Conservation (phyloP, 2,329 filamentous ascomycete species). For the Myriosclerotinia scirpicola region DNA sequence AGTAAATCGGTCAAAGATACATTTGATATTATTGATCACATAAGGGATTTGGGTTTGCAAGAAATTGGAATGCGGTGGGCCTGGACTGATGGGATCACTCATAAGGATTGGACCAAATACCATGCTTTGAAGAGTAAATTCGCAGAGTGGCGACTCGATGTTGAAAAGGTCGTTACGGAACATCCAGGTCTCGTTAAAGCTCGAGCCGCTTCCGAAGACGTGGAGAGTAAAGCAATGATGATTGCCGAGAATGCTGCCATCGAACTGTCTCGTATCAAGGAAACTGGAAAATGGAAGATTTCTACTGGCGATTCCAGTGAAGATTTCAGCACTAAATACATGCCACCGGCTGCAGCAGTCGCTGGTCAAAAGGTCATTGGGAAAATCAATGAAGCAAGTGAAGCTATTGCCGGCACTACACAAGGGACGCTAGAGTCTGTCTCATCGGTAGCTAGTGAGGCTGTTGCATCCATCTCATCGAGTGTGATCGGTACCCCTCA, state of each 20-base stretch:
- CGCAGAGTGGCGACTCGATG: slow-evolving; percentile 78
- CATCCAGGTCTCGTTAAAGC: slow-evolving; percentile 71
- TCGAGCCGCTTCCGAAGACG: slow-evolving; percentile 63
- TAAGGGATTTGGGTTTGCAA: slow-evolving; percentile 67
- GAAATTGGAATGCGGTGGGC: slow-evolving; percentile 81
- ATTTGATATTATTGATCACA: slow-evolving; percentile 65
- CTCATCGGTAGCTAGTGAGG: slow-evolving; percentile 32
- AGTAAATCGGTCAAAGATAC: slow-evolving; percentile 61
- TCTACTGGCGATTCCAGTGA: slow-evolving; percentile 70
- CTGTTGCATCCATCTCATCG: slow-evolving; percentile 32
- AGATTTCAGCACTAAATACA: slow-evolving; percentile 71
- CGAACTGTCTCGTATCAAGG: slow-evolving; percentile 78
- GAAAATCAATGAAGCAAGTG: slow-evolving; percentile 36
- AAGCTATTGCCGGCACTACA: slow-evolving; percentile 33
- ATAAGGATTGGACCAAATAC: slow-evolving; percentile 96
- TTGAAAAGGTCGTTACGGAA: slow-evolving; percentile 71
- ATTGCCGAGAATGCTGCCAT: slow-evolving; percentile 75
- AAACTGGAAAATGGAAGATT: slow-evolving; percentile 83
- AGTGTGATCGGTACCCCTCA: slow-evolving; percentile 34
- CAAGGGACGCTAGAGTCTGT: slow-evolving; percentile 37
- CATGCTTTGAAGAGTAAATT: slow-evolving; percentile 83
- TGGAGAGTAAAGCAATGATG: slow-evolving; percentile 79
- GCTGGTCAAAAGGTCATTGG: slow-evolving; percentile 41
- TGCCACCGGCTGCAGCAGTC: slow-evolving; percentile 57
- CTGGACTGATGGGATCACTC: slow-evolving; percentile 91